These are phyloP conservation scores for Xylariaceae sp. DNA, from an alignment of 2,329 filamentous ascomycete genomes.

Conservation along the genomic window DNA sequence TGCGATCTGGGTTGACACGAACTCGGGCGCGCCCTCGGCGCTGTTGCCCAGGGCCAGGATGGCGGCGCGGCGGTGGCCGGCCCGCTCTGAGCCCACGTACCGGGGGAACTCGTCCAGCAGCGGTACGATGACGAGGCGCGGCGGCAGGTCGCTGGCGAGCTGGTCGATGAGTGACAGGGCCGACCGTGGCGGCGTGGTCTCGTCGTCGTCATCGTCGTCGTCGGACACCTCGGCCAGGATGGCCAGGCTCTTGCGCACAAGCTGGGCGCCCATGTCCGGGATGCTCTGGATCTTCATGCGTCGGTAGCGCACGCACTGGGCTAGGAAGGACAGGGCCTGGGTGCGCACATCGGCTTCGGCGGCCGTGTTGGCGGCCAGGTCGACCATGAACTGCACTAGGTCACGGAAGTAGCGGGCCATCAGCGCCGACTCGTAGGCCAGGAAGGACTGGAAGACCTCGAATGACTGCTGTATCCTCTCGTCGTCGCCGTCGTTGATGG, in stretches of 20 bases:
- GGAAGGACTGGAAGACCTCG: slow-evolving; percentile 92
- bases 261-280: slow-evolving; percentile 71
- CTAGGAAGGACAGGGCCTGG: slow-evolving; percentile 88
- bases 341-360: slow-evolving; percentile 79
- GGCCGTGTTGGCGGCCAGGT: slow-evolving; percentile 68
- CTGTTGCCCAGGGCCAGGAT: slow-evolving; percentile 89
- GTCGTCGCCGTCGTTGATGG: slow-evolving; percentile 73
- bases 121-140: slow-evolving; percentile 88
- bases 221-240: slow-evolving; percentile 85
- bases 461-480: slow-evolving; percentile 86
- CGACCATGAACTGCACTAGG: slow-evolving; percentile 88
- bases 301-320: slow-evolving; percentile 84
- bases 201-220: slow-evolving; percentile 72
- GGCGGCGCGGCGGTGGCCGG: slow-evolving; percentile 79
- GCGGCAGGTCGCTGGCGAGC: slow-evolving; percentile 79
- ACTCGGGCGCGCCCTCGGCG: slow-evolving; percentile 94
- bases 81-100: slow-evolving; percentile 67
- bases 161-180: slow-evolving; percentile 85
- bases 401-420: slow-evolving; percentile 82
- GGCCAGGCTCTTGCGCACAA: slow-evolving; percentile 81
- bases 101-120: slow-evolving; percentile 78
- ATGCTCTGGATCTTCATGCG: slow-evolving; percentile 94
- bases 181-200: slow-evolving; percentile 75
- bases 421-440: slow-evolving; percentile 81
- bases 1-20: slow-evolving; percentile 86